Evolutionary conservation across 805 yeast genomes (phyloP).

Genomic region (Saccharomyces paradoxus): DNA sequence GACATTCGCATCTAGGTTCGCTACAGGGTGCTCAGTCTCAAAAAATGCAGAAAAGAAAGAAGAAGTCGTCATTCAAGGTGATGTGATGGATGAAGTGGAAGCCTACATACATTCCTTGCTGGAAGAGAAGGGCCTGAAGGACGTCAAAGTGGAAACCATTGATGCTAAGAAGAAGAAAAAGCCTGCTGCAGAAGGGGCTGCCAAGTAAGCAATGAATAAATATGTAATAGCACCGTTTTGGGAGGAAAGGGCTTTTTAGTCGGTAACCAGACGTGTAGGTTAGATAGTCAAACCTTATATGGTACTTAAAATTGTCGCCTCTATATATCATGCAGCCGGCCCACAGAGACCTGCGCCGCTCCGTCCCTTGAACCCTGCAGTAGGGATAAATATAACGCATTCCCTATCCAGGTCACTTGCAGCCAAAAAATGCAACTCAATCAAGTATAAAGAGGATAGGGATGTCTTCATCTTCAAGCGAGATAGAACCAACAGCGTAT

Average conservation of each 20-base stretch:
- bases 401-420: too few species aligned
- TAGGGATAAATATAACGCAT: not conserved
- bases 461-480: not conserved
- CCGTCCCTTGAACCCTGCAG: not conserved
- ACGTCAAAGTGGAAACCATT: slow-evolving; percentile 81
- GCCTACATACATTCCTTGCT: slow-evolving; percentile 60
- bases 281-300: too few species aligned
- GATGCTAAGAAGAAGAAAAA: slow-evolving; percentile 77
- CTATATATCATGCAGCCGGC: not conserved
- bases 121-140: slow-evolving; percentile 72
- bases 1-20: slow-evolving; percentile 87
- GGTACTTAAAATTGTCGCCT: not conserved
- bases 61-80: slow-evolving; percentile 89
- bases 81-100: slow-evolving; percentile 86
- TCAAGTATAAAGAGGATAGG: too few species aligned
- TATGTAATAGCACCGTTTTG: not conserved
- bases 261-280: not conserved
- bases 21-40: slow-evolving; percentile 90
- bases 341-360: not conserved
- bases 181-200: slow-evolving; percentile 14
- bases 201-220: not conserved
- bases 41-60: slow-evolving; percentile 88
- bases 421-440: not conserved
- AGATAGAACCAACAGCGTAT: not conserved
- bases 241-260: not conserved